phyloP scores from a whole-genome alignment of 306 rosid species.

The Acacia acuminata region DNA sequence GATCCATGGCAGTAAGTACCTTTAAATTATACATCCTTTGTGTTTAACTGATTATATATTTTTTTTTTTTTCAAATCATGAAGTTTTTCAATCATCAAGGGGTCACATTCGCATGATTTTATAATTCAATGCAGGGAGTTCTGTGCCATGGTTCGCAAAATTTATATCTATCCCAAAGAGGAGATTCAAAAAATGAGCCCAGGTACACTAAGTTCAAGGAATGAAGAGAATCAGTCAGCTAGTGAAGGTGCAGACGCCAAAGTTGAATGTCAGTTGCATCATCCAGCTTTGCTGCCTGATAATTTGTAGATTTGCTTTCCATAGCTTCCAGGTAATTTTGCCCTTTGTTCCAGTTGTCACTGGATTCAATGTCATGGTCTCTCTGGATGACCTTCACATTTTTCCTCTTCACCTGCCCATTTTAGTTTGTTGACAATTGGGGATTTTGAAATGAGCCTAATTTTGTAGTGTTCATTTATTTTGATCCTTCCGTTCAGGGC shows the following conservation, averaged over 20 bases:
- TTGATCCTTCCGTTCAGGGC: slow-evolving; percentile 17
- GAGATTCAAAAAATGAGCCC: slow-evolving; percentile 93
- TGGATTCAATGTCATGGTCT: neutral
- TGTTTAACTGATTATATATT: neutral
- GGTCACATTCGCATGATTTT: neutral
- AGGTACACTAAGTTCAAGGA: slow-evolving; percentile 53
- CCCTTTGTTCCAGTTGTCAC: neutral
- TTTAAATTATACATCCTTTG: neutral
- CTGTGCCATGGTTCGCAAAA: slow-evolving; percentile 89
- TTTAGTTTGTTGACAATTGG: neutral
- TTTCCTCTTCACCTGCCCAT: neutral
- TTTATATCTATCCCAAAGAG: slow-evolving; percentile 80
- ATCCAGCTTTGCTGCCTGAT: slow-evolving; percentile 31
- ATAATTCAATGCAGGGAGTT: slow-evolving; percentile 59
- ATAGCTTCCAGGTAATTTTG: slow-evolving; percentile 38
- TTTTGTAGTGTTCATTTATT: neutral
- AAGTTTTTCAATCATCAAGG: neutral
- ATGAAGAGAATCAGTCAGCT: slow-evolving; percentile 51
- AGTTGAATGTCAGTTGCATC: slow-evolving; percentile 42
- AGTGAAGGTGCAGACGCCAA: slow-evolving; percentile 55
- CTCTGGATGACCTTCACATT: neutral
- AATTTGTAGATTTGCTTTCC: slow-evolving; percentile 32
- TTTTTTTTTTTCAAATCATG: too few relatives aligned
- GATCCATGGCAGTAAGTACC: slow-evolving; percentile 94
- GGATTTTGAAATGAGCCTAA: neutral